Percentiles rank a stretch among this genome's conserved stretches.
Conservation (phyloP, 2,329 filamentous ascomycete species). For the Zasmidium cellare region DNA sequence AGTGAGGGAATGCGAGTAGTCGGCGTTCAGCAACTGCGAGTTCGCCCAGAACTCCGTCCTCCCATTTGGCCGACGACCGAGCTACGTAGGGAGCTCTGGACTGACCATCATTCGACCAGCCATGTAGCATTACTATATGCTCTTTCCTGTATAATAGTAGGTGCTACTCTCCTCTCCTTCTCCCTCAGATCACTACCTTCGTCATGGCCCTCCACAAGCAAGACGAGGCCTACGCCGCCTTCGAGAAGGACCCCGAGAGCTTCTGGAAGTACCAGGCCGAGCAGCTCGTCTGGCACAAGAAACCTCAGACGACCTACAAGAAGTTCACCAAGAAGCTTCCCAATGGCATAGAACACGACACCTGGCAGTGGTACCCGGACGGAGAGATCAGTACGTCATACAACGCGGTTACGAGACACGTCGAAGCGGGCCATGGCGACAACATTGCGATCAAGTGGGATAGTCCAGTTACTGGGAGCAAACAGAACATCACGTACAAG, state of each 20-base stretch:
- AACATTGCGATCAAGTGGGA: slow-evolving; percentile 81
- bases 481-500: slow-evolving; percentile 72
- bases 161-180: background rate
- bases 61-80: too few species aligned
- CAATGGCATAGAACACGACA: slow-evolving; percentile 64
- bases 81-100: too few species aligned
- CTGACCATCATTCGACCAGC: too few species aligned
- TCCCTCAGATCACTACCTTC: background rate
- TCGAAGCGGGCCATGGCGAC: slow-evolving; percentile 73
- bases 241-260: slow-evolving; percentile 33
- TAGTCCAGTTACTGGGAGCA: slow-evolving; percentile 74
- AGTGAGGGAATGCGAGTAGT: too few species aligned
- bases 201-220: slow-evolving; percentile 30
- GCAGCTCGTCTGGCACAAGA: slow-evolving; percentile 77
- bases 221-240: slow-evolving; percentile 36
- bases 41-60: too few species aligned
- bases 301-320: slow-evolving; percentile 64
- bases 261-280: slow-evolving; percentile 54
- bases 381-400: slow-evolving; percentile 89
- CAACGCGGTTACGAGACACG: slow-evolving; percentile 81
- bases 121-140: background rate
- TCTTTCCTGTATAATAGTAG: background rate
- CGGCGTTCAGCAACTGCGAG: too few species aligned
- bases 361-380: slow-evolving; percentile 88
- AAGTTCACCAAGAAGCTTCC: slow-evolving; percentile 63